Evolutionary conservation across 306 rosid species (phyloP).

Genomic region (Canavalia ensiformis): DNA sequence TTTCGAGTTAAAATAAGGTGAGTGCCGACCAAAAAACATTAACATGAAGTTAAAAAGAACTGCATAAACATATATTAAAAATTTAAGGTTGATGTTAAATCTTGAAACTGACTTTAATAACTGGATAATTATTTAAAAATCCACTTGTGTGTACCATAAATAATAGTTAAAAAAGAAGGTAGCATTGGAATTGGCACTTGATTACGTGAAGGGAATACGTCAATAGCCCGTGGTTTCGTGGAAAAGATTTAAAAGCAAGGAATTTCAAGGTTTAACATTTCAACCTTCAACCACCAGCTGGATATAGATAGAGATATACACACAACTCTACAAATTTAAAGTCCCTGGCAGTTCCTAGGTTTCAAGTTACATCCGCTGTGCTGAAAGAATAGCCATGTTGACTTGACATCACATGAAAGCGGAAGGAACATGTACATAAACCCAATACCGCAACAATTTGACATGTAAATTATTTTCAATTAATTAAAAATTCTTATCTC

Average conservation of each 20-base stretch:
- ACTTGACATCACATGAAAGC: slow-evolving; percentile 32
- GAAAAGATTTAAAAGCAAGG: neutral
- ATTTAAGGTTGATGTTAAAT: neutral
- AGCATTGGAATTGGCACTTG: neutral
- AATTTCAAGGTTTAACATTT: slow-evolving; percentile 1
- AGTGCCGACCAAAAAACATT: no score
- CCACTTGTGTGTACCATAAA: no score
- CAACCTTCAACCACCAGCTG: neutral
- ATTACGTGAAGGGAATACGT: neutral
- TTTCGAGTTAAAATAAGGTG: no score
- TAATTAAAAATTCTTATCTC: neutral
- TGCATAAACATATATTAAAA: no score
- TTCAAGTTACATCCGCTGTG: neutral
- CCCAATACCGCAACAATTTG: neutral
- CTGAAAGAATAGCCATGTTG: neutral
- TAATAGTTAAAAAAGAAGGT: no score
- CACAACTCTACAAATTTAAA: neutral
- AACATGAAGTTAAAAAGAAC: no score
- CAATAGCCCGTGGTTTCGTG: neutral
- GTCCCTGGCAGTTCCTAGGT: neutral
- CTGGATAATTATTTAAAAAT: neutral
- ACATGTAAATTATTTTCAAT: neutral
- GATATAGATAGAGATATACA: neutral
- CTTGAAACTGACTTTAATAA: neutral
- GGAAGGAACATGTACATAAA: neutral